These are phyloP conservation scores for Pythium dissotocum DNA, from an alignment of 352 stramenopile genomes.

Conservation along the genomic window DNA sequence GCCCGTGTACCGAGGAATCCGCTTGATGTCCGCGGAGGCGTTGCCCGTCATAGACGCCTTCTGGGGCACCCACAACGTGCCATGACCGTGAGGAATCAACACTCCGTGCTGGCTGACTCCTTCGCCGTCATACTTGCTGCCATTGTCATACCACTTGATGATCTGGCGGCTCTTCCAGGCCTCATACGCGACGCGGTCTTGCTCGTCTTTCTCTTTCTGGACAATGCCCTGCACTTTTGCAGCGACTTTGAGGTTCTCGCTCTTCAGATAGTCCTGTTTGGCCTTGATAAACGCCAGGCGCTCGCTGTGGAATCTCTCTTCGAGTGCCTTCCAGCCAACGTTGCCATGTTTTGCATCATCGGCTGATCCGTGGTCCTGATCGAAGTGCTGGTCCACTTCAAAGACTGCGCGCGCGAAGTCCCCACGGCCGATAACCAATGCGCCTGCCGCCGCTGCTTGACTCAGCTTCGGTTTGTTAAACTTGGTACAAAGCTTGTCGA, in stretches of 20 bases:
- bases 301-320: conserved; percentile 48
- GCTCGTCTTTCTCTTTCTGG: conserved; percentile 29
- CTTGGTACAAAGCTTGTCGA: conserved; percentile 51
- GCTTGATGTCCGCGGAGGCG: conserved; percentile 43
- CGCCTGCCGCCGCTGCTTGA: conserved; percentile 46
- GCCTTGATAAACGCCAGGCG: conserved; percentile 44
- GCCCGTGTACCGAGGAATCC: conserved; percentile 46
- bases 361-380: conserved; percentile 19
- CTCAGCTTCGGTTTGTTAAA: conserved; percentile 27
- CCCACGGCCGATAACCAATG: conserved; percentile 48
- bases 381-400: conserved; percentile 42
- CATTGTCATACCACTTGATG: conserved; percentile 60
- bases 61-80: conserved; percentile 59
- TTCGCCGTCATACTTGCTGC: conserved; percentile 72
- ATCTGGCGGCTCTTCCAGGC: conserved; percentile 52
- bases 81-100: conserved; percentile 52
- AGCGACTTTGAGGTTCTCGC: conserved; percentile 41
- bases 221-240: conserved; percentile 39
- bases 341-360: neutral
- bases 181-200: conserved; percentile 35
- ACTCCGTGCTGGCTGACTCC: conserved; percentile 43
- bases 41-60: conserved; percentile 24
- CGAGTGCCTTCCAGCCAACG: conserved; percentile 32
- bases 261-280: conserved; percentile 47
- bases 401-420: conserved; percentile 46